Base-by-base conservation (phyloP, 2,329 filamentous ascomycete genomes). In the Colletotrichum sidae region DNA sequence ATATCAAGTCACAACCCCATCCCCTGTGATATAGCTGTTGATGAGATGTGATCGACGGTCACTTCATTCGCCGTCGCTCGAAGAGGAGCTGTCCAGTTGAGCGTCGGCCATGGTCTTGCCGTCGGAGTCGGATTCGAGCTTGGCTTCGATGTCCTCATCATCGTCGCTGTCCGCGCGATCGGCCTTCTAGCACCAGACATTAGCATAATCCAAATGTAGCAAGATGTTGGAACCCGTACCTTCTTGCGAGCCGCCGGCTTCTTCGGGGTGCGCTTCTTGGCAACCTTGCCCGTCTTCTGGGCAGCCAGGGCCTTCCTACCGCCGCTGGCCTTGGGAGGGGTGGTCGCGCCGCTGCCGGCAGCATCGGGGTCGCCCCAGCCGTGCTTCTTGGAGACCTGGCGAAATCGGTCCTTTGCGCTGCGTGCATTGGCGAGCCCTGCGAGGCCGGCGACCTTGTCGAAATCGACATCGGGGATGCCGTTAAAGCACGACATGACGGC, bases 391-490 rank as follows among this genome's bases (percentile, higher is more conserved):
- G 76, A 76, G 71, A 82, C 78, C 58, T 78, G 74, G 8, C 78
- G 76, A 71, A 80, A 80, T 38, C 78, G 77, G 64, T 80, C 76
- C 56, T 77, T 79, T 64, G 79, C 79, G 62, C 78, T 80, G 53
- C 78, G 80, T 55, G 73, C 77, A 53, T 81, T 80, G 2, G 60
- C 47, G 4, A 82, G 75, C 4, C 73, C 73, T 12, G 79, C 67
- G 11, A 72, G 69, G 2, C 46, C 8, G 5, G 80, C 81, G 45
- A 83, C 76, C 1, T 72, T 68, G 13, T 77, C 72, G 74, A 77
- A 84, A 70, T 84, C 72, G 35, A 81, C 75, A 8, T 80, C 76
- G 7, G 77, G 78, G 66, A 81, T 79, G 69, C 80, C 77, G 69
- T 79, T 74, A 64, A 81, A 80, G 25, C 25, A 25, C 4, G 25